Evolutionary conservation across 441 rosid species (phyloP).

Genomic region (Pelargonium myrrhifolium): DNA sequence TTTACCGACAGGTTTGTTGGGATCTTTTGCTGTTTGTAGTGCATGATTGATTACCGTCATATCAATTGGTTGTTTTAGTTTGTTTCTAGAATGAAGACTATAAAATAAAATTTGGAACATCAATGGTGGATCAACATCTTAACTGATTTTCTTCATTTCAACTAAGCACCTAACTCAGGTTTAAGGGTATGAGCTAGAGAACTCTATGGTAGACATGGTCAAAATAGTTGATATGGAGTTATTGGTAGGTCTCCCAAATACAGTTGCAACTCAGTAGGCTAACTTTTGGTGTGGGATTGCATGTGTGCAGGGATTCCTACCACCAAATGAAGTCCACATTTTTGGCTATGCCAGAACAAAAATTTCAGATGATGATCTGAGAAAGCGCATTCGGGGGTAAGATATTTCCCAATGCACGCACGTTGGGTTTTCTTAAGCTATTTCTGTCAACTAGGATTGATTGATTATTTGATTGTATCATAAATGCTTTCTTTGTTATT

Average conservation of each 20-base stretch:
- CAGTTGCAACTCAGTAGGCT: slow-evolving; percentile 1
- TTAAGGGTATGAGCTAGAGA: no score
- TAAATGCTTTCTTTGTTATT: not conserved
- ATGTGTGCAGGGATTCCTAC: slow-evolving; percentile 64
- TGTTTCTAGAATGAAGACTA: not conserved
- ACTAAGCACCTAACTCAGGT: no score
- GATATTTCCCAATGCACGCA: slow-evolving; percentile 10
- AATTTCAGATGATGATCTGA: slow-evolving; percentile 67
- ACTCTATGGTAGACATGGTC: not conserved
- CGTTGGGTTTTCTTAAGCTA: not conserved
- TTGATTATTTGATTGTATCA: not conserved
- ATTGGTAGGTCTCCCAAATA: not conserved
- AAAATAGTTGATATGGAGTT: not conserved
- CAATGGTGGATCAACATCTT: not conserved
- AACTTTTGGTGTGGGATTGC: slow-evolving; percentile 10
- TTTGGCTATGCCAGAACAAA: slow-evolving; percentile 96
- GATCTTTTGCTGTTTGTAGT: not conserved
- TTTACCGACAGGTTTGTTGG: slow-evolving; percentile 65
- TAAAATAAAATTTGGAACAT: not conserved
- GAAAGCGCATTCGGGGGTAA: slow-evolving; percentile 71
- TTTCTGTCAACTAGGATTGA: not conserved
- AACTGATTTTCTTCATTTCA: no score
- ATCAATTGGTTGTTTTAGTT: not conserved
- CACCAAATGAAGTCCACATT: slow-evolving; percentile 66
- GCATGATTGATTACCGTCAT: not conserved